phyloP scores from a whole-genome alignment of 2,329 filamentous ascomycete species.

The Xylariaceae sp. region DNA sequence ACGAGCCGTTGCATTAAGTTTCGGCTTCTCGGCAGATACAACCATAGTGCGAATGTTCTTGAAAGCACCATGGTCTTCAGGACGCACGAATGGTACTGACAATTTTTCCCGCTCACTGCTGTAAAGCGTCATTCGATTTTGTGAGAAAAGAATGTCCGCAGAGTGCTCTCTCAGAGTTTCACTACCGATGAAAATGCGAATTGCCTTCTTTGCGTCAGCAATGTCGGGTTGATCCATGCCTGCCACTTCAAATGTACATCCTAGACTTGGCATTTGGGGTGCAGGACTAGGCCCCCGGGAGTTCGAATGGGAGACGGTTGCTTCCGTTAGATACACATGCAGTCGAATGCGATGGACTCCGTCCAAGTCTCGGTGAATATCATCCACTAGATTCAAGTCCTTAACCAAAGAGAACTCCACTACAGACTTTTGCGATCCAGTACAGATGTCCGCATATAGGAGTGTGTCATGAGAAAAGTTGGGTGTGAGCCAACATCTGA shows the following conservation, averaged over 20 bases:
- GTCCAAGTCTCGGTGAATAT: constrained; percentile 70
- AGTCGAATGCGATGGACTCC: constrained; percentile 75
- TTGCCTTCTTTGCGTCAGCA: constrained; percentile 62
- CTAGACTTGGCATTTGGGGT: constrained; percentile 82
- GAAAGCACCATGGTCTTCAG: constrained; percentile 84
- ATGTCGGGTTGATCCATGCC: constrained; percentile 61
- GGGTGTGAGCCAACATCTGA: constrained; percentile 92
- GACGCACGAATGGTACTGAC: constrained; percentile 88
- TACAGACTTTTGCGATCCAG: constrained; percentile 87
- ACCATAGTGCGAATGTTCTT: constrained; percentile 74
- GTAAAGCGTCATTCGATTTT: constrained; percentile 86
- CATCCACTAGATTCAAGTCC: constrained; percentile 73
- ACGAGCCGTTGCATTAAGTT: constrained; percentile 61
- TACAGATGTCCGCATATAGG: constrained; percentile 90
- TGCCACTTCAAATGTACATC: constrained; percentile 77
- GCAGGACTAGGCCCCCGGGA: constrained; percentile 74
- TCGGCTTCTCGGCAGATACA: constrained; percentile 60
- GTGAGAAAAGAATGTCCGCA: constrained; percentile 89
- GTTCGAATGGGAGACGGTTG: constrained; percentile 78
- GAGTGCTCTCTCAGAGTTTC: constrained; percentile 86
- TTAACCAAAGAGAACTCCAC: constrained; percentile 77
- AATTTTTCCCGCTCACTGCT: constrained; percentile 87
- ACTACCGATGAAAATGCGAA: constrained; percentile 89
- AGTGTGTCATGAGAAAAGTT: constrained; percentile 89
- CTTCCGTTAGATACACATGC: constrained; percentile 88